These are phyloP conservation scores for Pyrenochaeta sp. DNA, from an alignment of 2,329 filamentous ascomycete genomes.

Conservation along the genomic window DNA sequence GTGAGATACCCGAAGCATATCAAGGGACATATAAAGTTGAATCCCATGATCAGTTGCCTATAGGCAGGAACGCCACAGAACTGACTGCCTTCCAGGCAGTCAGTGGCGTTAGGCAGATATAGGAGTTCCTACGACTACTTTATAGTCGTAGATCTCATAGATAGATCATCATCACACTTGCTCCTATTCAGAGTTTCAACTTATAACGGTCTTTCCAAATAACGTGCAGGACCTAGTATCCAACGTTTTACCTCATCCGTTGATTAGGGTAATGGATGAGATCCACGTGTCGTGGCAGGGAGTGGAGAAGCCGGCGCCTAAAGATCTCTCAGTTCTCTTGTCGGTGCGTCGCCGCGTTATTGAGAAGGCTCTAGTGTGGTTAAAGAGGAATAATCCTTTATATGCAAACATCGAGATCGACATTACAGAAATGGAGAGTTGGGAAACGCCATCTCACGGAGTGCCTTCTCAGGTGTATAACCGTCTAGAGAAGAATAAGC, in stretches of 20 bases:
- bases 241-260: no score
- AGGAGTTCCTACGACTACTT: no score
- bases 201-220: slow-evolving; percentile 6
- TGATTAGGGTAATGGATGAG: slow-evolving; percentile 5
- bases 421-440: slow-evolving; percentile 1
- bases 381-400: not conserved
- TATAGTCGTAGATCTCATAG: no score
- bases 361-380: slow-evolving; percentile 1
- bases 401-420: not conserved
- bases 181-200: no score
- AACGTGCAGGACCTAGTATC: no score
- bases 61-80: no score
- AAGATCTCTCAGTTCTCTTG: slow-evolving; percentile 2
- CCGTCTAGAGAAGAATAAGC: not conserved
- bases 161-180: no score
- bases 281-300: slow-evolving; percentile 1
- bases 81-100: no score
- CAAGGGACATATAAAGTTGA: slow-evolving; percentile 7
- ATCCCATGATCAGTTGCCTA: no score
- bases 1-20: slow-evolving; percentile 5
- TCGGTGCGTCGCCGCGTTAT: not conserved
- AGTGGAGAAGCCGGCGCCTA: not conserved
- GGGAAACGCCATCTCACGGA: not conserved
- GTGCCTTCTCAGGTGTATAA: slow-evolving; percentile 4
- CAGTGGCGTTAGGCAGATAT: no score